Conservation (phyloP, 139 green algal species). For the Chlorella vulgaris region DNA sequence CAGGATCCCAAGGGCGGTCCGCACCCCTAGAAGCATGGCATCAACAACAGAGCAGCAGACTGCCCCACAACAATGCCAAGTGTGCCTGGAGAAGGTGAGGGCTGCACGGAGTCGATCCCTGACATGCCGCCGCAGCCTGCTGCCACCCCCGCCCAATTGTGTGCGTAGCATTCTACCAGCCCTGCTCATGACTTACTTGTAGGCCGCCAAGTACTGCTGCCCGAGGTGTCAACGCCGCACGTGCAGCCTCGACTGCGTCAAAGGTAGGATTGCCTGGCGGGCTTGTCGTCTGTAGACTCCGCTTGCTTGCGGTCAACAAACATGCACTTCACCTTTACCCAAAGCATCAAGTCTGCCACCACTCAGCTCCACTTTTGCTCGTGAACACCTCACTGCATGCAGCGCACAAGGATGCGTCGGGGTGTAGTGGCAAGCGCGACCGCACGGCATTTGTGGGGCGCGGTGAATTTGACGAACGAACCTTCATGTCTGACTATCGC, state of each 20-base stretch:
- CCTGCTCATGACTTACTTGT: too few species aligned
- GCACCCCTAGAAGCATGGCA: slow-evolving; percentile 7
- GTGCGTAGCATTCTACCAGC: too few species aligned
- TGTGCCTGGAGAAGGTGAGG: slow-evolving; percentile 25
- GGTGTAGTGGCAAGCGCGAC: slow-evolving; percentile 54
- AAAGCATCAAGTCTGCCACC: neutral
- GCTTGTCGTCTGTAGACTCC: neutral
- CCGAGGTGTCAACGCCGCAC: slow-evolving; percentile 39
- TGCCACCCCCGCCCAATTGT: too few species aligned
- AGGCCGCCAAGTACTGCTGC: slow-evolving; percentile 40
- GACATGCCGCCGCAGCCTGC: too few species aligned
- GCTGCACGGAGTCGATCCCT: too few species aligned
- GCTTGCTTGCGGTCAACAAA: too few species aligned
- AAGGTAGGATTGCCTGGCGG: slow-evolving; percentile 22
- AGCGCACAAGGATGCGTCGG: slow-evolving; percentile 46
- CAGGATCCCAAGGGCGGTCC: neutral
- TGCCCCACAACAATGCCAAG: slow-evolving; percentile 7
- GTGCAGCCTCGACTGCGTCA: slow-evolving; percentile 58
- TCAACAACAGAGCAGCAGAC: neutral
- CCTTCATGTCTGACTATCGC: slow-evolving; percentile 43
- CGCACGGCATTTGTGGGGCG: slow-evolving; percentile 49
- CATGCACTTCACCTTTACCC: too few species aligned
- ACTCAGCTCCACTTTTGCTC: too few species aligned
- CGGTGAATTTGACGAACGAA: slow-evolving; percentile 32
- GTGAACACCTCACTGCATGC: neutral